phyloP scores from a whole-genome alignment of 257 asterid species.

The Haberlea rhodopensis region DNA sequence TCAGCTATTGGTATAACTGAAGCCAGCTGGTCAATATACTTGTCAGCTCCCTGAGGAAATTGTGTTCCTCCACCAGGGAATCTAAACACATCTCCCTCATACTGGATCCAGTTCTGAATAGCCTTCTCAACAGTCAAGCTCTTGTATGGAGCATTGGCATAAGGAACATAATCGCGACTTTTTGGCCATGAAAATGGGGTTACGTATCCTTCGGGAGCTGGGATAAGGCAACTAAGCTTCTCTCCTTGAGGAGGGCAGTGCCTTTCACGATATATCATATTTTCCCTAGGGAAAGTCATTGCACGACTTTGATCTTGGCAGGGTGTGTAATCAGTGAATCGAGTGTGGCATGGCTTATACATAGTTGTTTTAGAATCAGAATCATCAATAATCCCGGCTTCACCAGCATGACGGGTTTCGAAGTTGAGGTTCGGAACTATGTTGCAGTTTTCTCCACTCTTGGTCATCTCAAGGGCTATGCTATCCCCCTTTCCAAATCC shows the following conservation, averaged over 20 bases:
- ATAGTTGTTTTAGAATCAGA: constrained; percentile 43
- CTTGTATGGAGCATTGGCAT: constrained; percentile 95
- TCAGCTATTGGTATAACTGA: constrained; percentile 79
- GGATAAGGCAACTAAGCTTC: constrained; percentile 87
- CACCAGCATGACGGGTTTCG: constrained; percentile 79
- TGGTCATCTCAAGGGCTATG: constrained; percentile 75
- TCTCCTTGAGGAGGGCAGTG: constrained; percentile 84
- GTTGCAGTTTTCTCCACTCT: constrained; percentile 62
- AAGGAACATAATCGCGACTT: constrained; percentile 95
- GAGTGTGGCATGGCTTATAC: constrained; percentile 61
- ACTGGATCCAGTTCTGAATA: constrained; percentile 96
- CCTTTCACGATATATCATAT: constrained; percentile 94
- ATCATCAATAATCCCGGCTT: constrained; percentile 60
- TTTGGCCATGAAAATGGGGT: constrained; percentile 97
- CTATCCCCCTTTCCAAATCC: constrained; percentile 95
- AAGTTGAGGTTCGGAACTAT: constrained; percentile 73
- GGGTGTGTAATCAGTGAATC: constrained; percentile 86
- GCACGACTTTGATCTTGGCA: constrained; percentile 96
- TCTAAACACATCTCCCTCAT: constrained; percentile 88
- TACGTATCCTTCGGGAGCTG: constrained; percentile 93
- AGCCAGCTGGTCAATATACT: constrained; percentile 95
- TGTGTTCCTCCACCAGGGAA: constrained; percentile 99
- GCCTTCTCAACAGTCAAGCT: constrained; percentile 97
- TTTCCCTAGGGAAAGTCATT: constrained; percentile 90
- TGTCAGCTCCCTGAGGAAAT: constrained; percentile 98